Percentiles rank a stretch among this genome's conserved stretches.
Evolutionary conservation across 768 basidiomycete genomes (phyloP).

Genomic region (Cystobasidiopsis lactophilus): DNA sequence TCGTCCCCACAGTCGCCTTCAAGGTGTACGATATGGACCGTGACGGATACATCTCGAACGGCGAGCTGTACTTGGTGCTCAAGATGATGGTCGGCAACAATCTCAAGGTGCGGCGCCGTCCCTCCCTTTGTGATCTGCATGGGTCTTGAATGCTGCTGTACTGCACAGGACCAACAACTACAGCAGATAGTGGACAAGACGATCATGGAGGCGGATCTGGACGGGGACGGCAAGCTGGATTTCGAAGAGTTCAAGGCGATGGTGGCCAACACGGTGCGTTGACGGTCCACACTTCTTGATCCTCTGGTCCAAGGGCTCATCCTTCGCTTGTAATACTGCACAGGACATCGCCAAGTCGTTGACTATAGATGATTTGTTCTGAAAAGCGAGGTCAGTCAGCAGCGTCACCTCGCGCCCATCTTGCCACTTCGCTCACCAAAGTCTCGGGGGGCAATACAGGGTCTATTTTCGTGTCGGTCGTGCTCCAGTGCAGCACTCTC

Average conservation of each 20-base stretch:
- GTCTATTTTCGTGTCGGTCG: too few species aligned
- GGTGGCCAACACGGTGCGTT: conserved; percentile 78
- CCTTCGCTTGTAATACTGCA: neutral
- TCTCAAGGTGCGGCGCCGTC: conserved; percentile 43
- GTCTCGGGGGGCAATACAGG: too few species aligned
- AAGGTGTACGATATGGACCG: conserved; percentile 98
- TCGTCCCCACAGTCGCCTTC: conserved; percentile 56
- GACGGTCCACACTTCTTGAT: neutral
- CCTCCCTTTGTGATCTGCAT: neutral
- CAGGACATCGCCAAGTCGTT: conserved; percentile 98
- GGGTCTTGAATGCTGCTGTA: neutral
- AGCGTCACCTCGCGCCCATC: neutral
- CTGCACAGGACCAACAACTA: conserved; percentile 68
- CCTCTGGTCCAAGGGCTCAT: neutral
- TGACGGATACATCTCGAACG: conserved; percentile 93
- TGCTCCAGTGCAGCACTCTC: too few species aligned
- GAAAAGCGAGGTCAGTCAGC: too few species aligned
- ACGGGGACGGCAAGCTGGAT: conserved; percentile 68
- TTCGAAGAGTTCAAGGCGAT: conserved; percentile 94
- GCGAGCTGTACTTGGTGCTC: conserved; percentile 88
- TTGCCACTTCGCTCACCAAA: too few species aligned
- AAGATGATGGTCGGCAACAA: conserved; percentile 99
- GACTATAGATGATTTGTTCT: conserved; percentile 88
- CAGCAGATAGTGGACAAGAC: conserved; percentile 99
- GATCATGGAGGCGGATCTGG: conserved; percentile 89